Conservation (phyloP, 495 filamentous ascomycete species). For the Penicillium mononematosum region DNA sequence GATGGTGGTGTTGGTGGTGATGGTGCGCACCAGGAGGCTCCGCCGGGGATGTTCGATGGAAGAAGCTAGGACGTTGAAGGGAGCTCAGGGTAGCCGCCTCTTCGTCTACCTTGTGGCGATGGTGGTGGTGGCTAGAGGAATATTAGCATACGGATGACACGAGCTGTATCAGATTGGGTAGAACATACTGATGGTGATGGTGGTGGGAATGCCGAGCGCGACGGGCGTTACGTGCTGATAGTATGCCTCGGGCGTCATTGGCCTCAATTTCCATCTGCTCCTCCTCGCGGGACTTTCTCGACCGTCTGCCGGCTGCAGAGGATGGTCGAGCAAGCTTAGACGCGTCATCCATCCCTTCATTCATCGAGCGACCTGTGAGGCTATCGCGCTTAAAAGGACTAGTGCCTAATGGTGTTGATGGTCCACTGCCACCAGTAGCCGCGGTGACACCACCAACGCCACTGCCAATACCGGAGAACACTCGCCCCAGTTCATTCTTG, state of each 20-base stretch:
- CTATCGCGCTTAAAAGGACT: slow-evolving; percentile 56
- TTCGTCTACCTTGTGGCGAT: slow-evolving; percentile 68
- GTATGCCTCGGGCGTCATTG: slow-evolving; percentile 56
- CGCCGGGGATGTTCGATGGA: slow-evolving; percentile 36
- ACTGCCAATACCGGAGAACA: slow-evolving; percentile 88
- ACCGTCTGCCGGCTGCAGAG: slow-evolving; percentile 58
- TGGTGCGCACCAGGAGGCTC: slow-evolving; percentile 42
- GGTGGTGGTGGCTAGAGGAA: slow-evolving; percentile 66
- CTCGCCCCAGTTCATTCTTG: slow-evolving; percentile 87
- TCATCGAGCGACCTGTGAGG: slow-evolving; percentile 33
- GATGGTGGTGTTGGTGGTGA: slow-evolving; percentile 58
- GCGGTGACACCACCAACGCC: slow-evolving; percentile 67
- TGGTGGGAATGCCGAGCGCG: slow-evolving; percentile 56
- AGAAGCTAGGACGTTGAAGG: slow-evolving; percentile 38
- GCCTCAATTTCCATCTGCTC: slow-evolving; percentile 62
- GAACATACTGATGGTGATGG: slow-evolving; percentile 60
- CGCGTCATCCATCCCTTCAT: slow-evolving; percentile 36
- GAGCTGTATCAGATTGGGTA: background rate
- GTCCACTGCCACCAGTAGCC: slow-evolving; percentile 51
- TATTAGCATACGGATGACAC: slow-evolving; percentile 25
- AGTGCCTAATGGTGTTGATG: slow-evolving; percentile 53
- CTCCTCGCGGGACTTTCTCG: slow-evolving; percentile 54
- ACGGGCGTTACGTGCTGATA: slow-evolving; percentile 55
- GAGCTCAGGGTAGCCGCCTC: slow-evolving; percentile 45
- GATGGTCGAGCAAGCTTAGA: slow-evolving; percentile 42